Conservation (phyloP, 2,329 filamentous ascomycete genomes). For the Diatrype stigma region DNA sequence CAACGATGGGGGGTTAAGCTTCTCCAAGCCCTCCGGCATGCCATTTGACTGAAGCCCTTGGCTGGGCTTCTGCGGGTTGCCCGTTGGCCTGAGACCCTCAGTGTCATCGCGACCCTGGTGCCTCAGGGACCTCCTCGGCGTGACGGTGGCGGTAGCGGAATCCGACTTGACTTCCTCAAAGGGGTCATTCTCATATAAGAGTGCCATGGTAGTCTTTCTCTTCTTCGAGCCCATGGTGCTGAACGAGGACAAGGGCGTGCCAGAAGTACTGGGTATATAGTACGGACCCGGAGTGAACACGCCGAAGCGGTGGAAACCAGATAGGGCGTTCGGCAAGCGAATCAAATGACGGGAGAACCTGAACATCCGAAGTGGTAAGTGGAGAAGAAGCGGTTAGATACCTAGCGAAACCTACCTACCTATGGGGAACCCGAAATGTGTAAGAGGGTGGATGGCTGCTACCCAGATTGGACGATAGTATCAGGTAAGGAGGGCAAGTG, state of each 20-base stretch:
- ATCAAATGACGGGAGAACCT: slow-evolving; percentile 11
- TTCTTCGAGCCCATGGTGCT: slow-evolving; percentile 36
- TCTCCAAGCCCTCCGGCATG: background rate
- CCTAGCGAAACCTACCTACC: too few species aligned
- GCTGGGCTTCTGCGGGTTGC: background rate
- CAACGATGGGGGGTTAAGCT: background rate
- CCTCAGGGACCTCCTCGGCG: slow-evolving; percentile 17
- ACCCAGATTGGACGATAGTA: too few species aligned
- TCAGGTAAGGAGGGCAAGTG: too few species aligned
- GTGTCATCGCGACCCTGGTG: slow-evolving; percentile 3
- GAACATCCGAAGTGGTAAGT: slow-evolving; percentile 15
- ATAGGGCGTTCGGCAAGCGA: slow-evolving; percentile 10
- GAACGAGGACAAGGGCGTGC: background rate
- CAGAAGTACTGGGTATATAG: slow-evolving; percentile 11
- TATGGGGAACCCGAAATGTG: too few species aligned
- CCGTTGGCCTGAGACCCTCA: background rate
- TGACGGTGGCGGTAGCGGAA: background rate
- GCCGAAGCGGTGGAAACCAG: slow-evolving; percentile 3
- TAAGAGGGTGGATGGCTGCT: too few species aligned
- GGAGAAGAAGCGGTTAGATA: background rate
- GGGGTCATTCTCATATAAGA: slow-evolving; percentile 6
- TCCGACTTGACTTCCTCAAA: background rate
- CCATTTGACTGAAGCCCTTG: background rate
- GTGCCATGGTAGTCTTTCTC: slow-evolving; percentile 26
- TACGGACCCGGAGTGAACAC: slow-evolving; percentile 10